Base-by-base conservation (phyloP, 164 flowering plant genomes). In the Amborella trichopoda region DNA sequence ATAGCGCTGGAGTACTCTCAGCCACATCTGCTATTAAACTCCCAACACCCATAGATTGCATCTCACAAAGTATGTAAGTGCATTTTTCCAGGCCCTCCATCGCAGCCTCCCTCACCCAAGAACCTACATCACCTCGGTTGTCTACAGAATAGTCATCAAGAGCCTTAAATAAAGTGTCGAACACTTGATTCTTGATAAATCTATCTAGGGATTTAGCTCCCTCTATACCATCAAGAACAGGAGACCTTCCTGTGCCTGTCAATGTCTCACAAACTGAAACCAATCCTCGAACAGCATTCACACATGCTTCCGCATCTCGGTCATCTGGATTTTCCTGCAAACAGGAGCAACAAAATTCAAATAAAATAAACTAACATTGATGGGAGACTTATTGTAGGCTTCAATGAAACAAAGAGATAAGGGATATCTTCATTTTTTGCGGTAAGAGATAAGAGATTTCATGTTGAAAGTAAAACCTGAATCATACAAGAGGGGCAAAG, bases 41-140 rank as follows among this genome's bases (percentile, higher is more conserved):
- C 19, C 2, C 19, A n/a, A 6, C 19, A 28, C 48, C 42, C 32
- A 33, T 10, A 3, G 68, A 60, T 44, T 68, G 75, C 60, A 53
- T 68, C 59, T 67, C 68, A 44, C 83, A 87, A 6, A 91, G 95
- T 41, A 91, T 71, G 58, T 78, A 77, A 23, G 88, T 68, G 60
- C 94, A 87, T 68, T 63, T 81, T 56, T 84, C 93, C 46, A 91
- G 85, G 56, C 81, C 96, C 63, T 78, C 67, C 76, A 91, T 69
- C 23, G 99, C 88, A 68, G 81, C 99, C 59, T 87, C 95, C 56
- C 99, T 94, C 42, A 87, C 94, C 99, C 99, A 91, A 65, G 99
- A 91, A 55, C 99, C 99, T n/a, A 91, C 96, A 74, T 91, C 99
- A 49, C 96, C 99, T 59, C 99, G 68, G 53, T 87, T 91, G 59